Percentiles rank a stretch among this genome's conserved stretches.
phyloP scores from a whole-genome alignment of 352 stramenopile species.

The Globisporangium heterothallicum region DNA sequence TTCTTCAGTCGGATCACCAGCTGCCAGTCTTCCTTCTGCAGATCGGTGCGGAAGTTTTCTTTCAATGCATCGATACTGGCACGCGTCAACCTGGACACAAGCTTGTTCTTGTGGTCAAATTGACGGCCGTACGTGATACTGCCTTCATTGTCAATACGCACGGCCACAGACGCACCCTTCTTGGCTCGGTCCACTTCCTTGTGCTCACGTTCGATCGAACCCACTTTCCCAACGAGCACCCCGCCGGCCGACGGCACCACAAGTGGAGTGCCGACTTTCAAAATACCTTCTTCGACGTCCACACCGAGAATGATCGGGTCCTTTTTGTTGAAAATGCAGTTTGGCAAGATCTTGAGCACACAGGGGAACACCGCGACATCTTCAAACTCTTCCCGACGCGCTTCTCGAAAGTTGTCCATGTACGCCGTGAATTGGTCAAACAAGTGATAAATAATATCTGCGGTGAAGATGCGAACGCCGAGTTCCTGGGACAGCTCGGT shows the following conservation, averaged over 20 bases:
- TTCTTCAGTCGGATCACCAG: constrained; percentile 99
- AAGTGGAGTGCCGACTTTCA: constrained; percentile 98
- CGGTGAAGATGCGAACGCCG: constrained; percentile 98
- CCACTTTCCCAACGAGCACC: constrained; percentile 93
- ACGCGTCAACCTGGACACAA: constrained; percentile 85
- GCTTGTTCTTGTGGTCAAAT: constrained; percentile 91
- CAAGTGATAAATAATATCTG: constrained; percentile 99
- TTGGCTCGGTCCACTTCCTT: constrained; percentile 93
- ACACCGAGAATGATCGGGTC: constrained; percentile 99
- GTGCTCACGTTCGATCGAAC: constrained; percentile 95
- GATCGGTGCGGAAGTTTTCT: constrained; percentile 97
- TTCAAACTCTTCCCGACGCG: constrained; percentile 88
- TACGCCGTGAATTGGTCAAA: constrained; percentile 99
- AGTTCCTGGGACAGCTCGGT: constrained; percentile 87
- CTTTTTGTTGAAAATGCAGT: constrained; percentile 99
- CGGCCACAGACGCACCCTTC: constrained; percentile 91
- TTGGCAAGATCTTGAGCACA: constrained; percentile 96
- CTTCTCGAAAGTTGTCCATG: constrained; percentile 93
- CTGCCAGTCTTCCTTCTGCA: constrained; percentile 97
- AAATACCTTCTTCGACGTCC: constrained; percentile 95
- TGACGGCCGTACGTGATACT: constrained; percentile 97
- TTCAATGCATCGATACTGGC: constrained; percentile 98
- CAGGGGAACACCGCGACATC: constrained; percentile 93
- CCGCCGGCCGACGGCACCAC: constrained; percentile 65
- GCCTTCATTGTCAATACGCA: constrained; percentile 95